Evolutionary conservation across 1,284 basidiomycete species (phyloP).

Genomic region (Sporisorium reilianum): DNA sequence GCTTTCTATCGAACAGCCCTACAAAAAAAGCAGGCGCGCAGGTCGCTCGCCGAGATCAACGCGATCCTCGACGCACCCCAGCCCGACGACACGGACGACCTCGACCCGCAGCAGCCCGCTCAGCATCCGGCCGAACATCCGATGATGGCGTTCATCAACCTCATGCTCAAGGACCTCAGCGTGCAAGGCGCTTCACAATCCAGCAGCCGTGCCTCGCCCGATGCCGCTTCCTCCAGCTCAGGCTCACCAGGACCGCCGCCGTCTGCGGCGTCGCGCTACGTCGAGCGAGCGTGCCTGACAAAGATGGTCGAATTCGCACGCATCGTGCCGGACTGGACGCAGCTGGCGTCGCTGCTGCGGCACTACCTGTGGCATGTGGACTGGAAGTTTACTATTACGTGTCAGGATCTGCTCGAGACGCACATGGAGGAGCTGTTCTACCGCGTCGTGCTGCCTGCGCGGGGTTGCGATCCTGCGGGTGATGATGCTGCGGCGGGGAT

Average conservation of each 20-base stretch:
- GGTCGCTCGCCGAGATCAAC: slow-evolving; percentile 49
- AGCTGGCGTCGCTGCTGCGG: slow-evolving; percentile 20
- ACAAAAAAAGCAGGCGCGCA: slow-evolving; percentile 48
- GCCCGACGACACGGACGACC: slow-evolving; percentile 17
- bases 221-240: slow-evolving; percentile 5
- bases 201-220: slow-evolving; percentile 21
- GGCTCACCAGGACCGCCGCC: slow-evolving; percentile 7
- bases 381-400: slow-evolving; percentile 50
- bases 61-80: slow-evolving; percentile 28
- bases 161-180: slow-evolving; percentile 52
- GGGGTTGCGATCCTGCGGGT: slow-evolving; percentile 5
- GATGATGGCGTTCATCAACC: slow-evolving; percentile 51
- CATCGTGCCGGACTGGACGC: slow-evolving; percentile 37
- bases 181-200: slow-evolving; percentile 12
- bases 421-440: slow-evolving; percentile 35
- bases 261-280: slow-evolving; percentile 15
- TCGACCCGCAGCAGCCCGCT: slow-evolving; percentile 26
- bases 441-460: slow-evolving; percentile 31
- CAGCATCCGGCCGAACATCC: slow-evolving; percentile 28
- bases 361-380: slow-evolving; percentile 50
- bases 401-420: slow-evolving; percentile 32
- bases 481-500: background rate
- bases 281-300: slow-evolving; percentile 20
- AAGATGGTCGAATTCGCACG: slow-evolving; percentile 32
- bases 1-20: slow-evolving; percentile 16